Percentiles rank a stretch among this genome's conserved stretches.
phyloP scores from a whole-genome alignment of 1,284 basidiomycete genomes.

The Sporisorium exsertum region DNA sequence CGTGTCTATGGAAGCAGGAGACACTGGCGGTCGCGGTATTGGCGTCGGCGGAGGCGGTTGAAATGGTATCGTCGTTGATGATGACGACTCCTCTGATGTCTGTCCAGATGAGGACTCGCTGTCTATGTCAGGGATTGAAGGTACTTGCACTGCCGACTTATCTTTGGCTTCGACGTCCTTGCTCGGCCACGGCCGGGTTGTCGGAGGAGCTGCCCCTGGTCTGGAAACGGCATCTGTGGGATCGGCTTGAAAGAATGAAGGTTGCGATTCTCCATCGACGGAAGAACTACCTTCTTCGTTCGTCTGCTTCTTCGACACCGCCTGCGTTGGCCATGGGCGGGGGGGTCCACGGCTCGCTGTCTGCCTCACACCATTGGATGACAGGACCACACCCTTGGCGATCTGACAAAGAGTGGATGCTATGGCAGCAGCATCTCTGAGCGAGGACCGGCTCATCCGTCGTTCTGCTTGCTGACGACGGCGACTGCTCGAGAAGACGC shows the following conservation, averaged over 20 bases:
- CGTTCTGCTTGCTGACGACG: background rate
- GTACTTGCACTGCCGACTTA: background rate
- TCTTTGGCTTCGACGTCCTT: constrained; percentile 2
- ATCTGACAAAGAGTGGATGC: constrained; percentile 47
- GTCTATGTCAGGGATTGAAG: background rate
- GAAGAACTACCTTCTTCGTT: background rate
- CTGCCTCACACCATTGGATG: constrained; percentile 20
- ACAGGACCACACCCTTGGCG: constrained; percentile 36
- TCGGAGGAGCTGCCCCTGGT: background rate
- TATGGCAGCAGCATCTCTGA: constrained; percentile 47
- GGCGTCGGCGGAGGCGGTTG: constrained; percentile 9
- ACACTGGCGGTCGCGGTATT: constrained; percentile 2
- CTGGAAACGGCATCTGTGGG: background rate
- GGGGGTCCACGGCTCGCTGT: constrained; percentile 8
- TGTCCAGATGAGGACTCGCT: background rate
- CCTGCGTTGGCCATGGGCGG: constrained; percentile 35
- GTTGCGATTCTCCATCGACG: background rate
- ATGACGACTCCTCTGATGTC: background rate
- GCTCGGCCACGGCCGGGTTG: constrained; percentile 30
- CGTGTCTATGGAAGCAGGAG: background rate
- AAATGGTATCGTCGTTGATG: constrained; percentile 3
- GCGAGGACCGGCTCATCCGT: constrained; percentile 39
- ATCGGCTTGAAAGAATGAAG: background rate
- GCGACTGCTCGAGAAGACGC: too few relatives aligned
- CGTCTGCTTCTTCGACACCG: background rate